Conservation (phyloP, 768 basidiomycete species). For the Obba rivulosa region DNA sequence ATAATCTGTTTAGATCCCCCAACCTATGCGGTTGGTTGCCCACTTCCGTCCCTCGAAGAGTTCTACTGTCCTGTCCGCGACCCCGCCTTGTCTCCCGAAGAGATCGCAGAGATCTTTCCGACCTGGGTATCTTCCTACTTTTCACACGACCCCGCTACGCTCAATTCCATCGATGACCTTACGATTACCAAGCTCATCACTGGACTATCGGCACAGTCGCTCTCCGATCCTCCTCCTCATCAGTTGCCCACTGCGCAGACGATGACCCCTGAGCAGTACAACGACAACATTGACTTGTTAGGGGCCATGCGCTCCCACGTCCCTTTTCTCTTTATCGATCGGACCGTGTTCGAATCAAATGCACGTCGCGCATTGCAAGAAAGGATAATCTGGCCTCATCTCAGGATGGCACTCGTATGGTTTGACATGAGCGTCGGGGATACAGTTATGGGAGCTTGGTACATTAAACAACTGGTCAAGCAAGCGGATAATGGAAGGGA, state of each 20-base stretch:
- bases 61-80: neutral
- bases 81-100: neutral
- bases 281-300: neutral
- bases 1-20: neutral
- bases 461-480: neutral
- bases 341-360: neutral
- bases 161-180: neutral
- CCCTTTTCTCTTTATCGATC: neutral
- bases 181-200: neutral
- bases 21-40: neutral
- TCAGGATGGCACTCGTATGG: neutral
- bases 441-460: neutral
- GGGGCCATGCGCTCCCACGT: neutral
- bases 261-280: neutral
- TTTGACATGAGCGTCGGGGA: slow-evolving; percentile 4
- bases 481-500: neutral
- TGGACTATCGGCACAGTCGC: neutral
- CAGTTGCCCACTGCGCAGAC: neutral
- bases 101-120: neutral
- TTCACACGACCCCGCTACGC: neutral
- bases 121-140: slow-evolving; percentile 4
- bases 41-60: neutral
- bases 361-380: neutral
- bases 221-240: neutral
- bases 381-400: neutral